A percentile compares a stretch with the other conserved stretches of the same genome.
These are phyloP conservation scores for Nemophila menziesii DNA, from an alignment of 257 asterid species.

Conservation along the genomic window DNA sequence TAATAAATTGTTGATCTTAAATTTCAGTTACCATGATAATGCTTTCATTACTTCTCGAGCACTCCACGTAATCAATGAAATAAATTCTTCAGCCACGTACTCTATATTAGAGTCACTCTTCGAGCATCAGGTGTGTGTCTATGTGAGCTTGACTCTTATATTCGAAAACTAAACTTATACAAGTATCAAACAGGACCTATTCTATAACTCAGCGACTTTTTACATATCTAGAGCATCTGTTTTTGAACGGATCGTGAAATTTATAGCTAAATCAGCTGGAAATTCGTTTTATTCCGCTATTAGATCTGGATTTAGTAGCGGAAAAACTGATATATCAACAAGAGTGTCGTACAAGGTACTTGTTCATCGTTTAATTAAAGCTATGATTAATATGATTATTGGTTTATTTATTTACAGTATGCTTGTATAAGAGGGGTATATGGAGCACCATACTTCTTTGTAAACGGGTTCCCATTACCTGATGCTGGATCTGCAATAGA, in stretches of 20 bases:
- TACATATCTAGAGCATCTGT: constrained; percentile 41
- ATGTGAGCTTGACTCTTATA: not conserved
- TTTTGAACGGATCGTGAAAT: constrained; percentile 19
- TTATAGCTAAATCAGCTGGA: constrained; percentile 33
- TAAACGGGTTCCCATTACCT: constrained; percentile 75
- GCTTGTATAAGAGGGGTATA: constrained; percentile 80
- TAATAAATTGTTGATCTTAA: not conserved
- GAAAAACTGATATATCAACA: constrained; percentile 45
- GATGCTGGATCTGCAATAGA: constrained; percentile 54
- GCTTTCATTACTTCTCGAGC: constrained; percentile 65
- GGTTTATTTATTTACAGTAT: constrained; percentile 31
- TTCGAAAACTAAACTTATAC: constrained; percentile 4
- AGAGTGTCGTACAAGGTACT: constrained; percentile 75
- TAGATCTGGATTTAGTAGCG: constrained; percentile 41
- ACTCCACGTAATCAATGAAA: constrained; percentile 41
- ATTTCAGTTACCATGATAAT: constrained; percentile 80
- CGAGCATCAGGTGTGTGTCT: constrained; percentile 54
- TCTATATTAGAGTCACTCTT: constrained; percentile 57
- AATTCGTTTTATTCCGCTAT: constrained; percentile 29
- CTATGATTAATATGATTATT: not conserved
- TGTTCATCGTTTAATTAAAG: not conserved
- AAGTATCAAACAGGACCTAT: constrained; percentile 38
- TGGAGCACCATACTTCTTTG: constrained; percentile 79
- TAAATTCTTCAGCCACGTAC: constrained; percentile 47
- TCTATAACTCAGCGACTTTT: constrained; percentile 38